A percentile compares a stretch with the other conserved stretches of the same genome.
These are phyloP conservation scores for Davidsoniella virescens DNA, from an alignment of 2,329 filamentous ascomycete species.

Conservation along the genomic window DNA sequence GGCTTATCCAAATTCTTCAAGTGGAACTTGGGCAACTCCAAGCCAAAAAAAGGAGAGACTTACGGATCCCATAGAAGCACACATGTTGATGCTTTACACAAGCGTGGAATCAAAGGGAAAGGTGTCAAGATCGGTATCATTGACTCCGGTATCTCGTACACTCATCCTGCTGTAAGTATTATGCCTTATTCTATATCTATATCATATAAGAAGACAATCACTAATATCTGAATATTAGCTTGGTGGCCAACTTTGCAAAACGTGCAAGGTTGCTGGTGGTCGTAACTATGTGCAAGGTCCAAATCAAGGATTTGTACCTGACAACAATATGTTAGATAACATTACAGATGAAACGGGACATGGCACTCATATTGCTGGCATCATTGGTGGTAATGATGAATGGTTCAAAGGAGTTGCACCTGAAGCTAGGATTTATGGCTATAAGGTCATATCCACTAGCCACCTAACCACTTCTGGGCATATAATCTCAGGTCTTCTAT, in stretches of 20 bases:
- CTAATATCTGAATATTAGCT: slow-evolving; percentile 17
- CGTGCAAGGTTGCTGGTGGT: slow-evolving; percentile 23
- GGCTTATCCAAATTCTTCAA: too few species aligned
- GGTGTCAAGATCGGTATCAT: slow-evolving; percentile 25
- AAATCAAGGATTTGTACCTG: slow-evolving; percentile 23
- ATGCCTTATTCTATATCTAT: too few species aligned
- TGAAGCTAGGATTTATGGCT: slow-evolving; percentile 14
- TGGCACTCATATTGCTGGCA: slow-evolving; percentile 22
- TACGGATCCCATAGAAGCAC: slow-evolving; percentile 15
- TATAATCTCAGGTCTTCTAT: slow-evolving; percentile 20
- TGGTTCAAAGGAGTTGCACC: slow-evolving; percentile 16
- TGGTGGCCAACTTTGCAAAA: slow-evolving; percentile 23
- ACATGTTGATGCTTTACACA: slow-evolving; percentile 24
- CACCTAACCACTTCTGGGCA: slow-evolving; percentile 16
- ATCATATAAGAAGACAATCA: background rate
- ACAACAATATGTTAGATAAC: slow-evolving; percentile 1
- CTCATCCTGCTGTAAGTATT: slow-evolving; percentile 16
- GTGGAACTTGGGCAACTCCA: slow-evolving; percentile 12
- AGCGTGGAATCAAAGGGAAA: slow-evolving; percentile 22
- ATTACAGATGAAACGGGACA: slow-evolving; percentile 16
- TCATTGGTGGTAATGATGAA: slow-evolving; percentile 13
- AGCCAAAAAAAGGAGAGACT: slow-evolving; percentile 2
- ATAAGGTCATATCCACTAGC: slow-evolving; percentile 7
- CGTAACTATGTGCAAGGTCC: too few species aligned
- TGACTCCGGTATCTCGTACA: slow-evolving; percentile 26